Base-by-base conservation (phyloP, 768 basidiomycete species). In the Favolaschia claudopus region DNA sequence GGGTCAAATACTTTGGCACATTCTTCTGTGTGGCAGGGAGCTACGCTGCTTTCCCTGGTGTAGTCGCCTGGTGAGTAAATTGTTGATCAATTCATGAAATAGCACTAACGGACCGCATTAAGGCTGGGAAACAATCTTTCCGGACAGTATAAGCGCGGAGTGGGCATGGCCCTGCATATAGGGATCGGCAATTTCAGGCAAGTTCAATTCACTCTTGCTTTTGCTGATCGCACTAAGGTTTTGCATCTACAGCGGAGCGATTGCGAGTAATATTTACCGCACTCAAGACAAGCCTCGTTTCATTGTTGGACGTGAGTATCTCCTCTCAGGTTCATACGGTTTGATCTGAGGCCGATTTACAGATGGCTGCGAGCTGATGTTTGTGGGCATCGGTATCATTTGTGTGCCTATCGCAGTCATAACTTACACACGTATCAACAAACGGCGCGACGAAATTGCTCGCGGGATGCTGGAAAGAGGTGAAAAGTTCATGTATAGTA, bases 1-100 rank as follows among this genome's bases (percentile, higher is more conserved):
- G 86, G 0, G 84, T 76, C 25, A 90, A 91, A 71, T 91, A 91
- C 69, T 87, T 89, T 61, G 89, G 88, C 1, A 88, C 84, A 0
- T 92, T 87, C 77, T 82, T 91, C 51, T 79, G 82, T 24, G 87
- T 90, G 7, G 77, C 77, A 0, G 90, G 90, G 17, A 78, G 79
- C 43, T 90, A 87, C 60, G 78, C 84, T 2, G 75, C 80, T 0
- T 80, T 87, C 65, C 87, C 90, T 14, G 88, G 85, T 14, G 69
- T 87, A 0, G 75, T 88, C 14, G 78, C 85, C 19, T 91, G 89
- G 89, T 89, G 42, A 10, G 75, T 64, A n/a, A n/a, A 24, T 33
- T 31, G 32, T 33, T 28, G 57, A 31, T 28, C 28, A 12, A 31
- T 43, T 40, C n/a, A 2, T 38, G 14, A 12, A 39, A n/a, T 43